Percentiles rank a stretch among this genome's conserved stretches.
Conservation (phyloP, 768 basidiomycete species). For the Lentinus tigrinus region DNA sequence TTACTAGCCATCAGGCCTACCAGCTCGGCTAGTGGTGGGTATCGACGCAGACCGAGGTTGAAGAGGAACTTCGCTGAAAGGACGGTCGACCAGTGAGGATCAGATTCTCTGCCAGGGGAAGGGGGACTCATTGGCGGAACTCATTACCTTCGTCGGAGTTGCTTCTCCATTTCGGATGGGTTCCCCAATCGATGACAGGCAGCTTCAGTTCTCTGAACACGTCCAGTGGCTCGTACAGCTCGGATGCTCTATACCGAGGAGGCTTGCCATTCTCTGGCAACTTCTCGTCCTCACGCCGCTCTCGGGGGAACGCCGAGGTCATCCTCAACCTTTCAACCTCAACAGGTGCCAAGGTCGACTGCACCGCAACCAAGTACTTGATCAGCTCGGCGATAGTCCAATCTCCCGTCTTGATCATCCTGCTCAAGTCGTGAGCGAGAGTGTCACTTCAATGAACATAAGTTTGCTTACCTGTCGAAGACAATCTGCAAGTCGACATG, state of each 20-base stretch:
- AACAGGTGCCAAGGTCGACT: slow-evolving; percentile 53
- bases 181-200: slow-evolving; percentile 88
- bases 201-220: slow-evolving; percentile 69
- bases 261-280: slow-evolving; percentile 20
- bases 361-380: slow-evolving; percentile 85
- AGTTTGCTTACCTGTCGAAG: slow-evolving; percentile 67
- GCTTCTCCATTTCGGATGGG: slow-evolving; percentile 71
- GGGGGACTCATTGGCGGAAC: not conserved
- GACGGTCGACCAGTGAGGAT: not conserved
- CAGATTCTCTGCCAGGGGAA: not conserved
- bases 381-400: slow-evolving; percentile 86
- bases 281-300: slow-evolving; percentile 29
- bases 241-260: slow-evolving; percentile 57
- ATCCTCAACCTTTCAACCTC: slow-evolving; percentile 56
- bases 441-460: not conserved
- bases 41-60: slow-evolving; percentile 63
- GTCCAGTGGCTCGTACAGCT: slow-evolving; percentile 84
- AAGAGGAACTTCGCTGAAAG: slow-evolving; percentile 74
- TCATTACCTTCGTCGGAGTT: slow-evolving; percentile 81
- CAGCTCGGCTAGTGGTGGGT: slow-evolving; percentile 65
- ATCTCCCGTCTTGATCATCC: slow-evolving; percentile 87
- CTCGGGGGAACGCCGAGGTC: slow-evolving; percentile 76
- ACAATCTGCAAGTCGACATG: slow-evolving; percentile 92
- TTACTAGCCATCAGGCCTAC: slow-evolving; percentile 66
- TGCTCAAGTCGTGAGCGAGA: slow-evolving; percentile 27